A percentile compares a stretch with the other conserved stretches of the same genome.
Conservation (phyloP, 2,329 filamentous ascomycete genomes). For the Xylariaceae sp. region DNA sequence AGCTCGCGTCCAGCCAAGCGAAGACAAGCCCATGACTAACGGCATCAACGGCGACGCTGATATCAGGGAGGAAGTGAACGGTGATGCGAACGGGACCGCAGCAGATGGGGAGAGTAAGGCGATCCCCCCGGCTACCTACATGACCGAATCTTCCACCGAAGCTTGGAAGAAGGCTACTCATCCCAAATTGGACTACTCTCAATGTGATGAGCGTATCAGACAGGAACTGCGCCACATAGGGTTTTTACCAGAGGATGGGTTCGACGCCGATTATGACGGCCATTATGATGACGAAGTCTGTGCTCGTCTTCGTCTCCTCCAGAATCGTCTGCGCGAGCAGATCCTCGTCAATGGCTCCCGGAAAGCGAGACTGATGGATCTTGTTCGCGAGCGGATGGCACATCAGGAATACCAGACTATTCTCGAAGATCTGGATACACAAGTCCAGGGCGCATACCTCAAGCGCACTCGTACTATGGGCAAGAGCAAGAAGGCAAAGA, state of each 20-base stretch:
- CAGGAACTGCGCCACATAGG: conserved; percentile 89
- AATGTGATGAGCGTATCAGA: conserved; percentile 87
- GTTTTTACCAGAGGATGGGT: conserved; percentile 67
- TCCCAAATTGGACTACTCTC: conserved; percentile 75
- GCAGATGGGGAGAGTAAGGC: conserved; percentile 41
- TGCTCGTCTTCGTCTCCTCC: conserved; percentile 80
- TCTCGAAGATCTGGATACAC: conserved; percentile 90
- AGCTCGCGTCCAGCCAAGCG: conserved; percentile 51
- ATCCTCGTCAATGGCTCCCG: conserved; percentile 86
- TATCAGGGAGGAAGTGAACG: conserved; percentile 55
- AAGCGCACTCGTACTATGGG: conserved; percentile 94
- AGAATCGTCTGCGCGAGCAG: conserved; percentile 77
- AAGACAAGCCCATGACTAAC: conserved; percentile 56
- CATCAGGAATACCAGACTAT: conserved; percentile 97
- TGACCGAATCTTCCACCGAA: conserved; percentile 73
- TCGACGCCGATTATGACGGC: conserved; percentile 75
- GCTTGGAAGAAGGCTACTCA: conserved; percentile 76
- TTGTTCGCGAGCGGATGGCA: conserved; percentile 89
- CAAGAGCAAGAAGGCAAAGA: conserved; percentile 88
- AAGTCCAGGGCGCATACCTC: conserved; percentile 91
- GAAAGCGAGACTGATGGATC: conserved; percentile 80
- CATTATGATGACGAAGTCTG: conserved; percentile 94
- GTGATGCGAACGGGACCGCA: conserved; percentile 39
- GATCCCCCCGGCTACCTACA: conserved; percentile 69
- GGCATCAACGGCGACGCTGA: conserved; percentile 42